These are phyloP conservation scores for Bacterosira constricta DNA, from an alignment of 108 stramenopile genomes.

Conservation along the genomic window DNA sequence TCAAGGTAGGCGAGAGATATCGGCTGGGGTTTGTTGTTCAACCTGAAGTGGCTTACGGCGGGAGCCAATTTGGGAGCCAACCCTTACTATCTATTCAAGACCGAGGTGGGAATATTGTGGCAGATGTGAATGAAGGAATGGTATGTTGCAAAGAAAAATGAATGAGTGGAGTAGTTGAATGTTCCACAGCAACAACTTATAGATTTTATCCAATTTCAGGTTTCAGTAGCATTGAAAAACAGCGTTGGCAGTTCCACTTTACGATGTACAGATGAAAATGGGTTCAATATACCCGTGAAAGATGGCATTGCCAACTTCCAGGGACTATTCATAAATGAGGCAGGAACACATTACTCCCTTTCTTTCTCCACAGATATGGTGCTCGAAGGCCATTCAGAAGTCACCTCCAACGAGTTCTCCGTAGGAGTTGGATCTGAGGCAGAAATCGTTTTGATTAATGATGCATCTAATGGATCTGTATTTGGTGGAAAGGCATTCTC, in stretches of 20 bases:
- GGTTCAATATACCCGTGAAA: slow-evolving; percentile 10
- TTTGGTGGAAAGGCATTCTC: slow-evolving; percentile 50
- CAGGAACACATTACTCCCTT: slow-evolving; percentile 39
- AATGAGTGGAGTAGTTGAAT: too few relatives aligned
- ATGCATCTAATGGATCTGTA: slow-evolving; percentile 36
- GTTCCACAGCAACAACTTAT: too few relatives aligned
- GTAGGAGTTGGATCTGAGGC: slow-evolving; percentile 38
- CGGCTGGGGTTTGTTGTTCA: slow-evolving; percentile 30
- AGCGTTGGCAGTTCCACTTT: slow-evolving; percentile 14
- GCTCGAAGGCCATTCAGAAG: slow-evolving; percentile 27
- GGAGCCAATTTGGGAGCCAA: slow-evolving; percentile 36
- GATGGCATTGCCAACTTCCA: slow-evolving; percentile 39
- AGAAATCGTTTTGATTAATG: slow-evolving; percentile 19
- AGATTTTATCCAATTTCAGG: slow-evolving; percentile 11
- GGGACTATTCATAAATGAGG: slow-evolving; percentile 41
- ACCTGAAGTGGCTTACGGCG: slow-evolving; percentile 48
- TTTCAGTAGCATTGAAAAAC: slow-evolving; percentile 13
- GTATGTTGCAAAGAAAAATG: slow-evolving; percentile 25
- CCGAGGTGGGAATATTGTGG: slow-evolving; percentile 51
- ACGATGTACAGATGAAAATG: slow-evolving; percentile 11
- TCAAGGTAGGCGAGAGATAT: slow-evolving; percentile 33
- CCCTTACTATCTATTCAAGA: slow-evolving; percentile 49
- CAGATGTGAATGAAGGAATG: slow-evolving; percentile 32
- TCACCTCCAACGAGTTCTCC: slow-evolving; percentile 39
- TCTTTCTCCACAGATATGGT: slow-evolving; percentile 40